A percentile compares a stretch with the other conserved stretches of the same genome.
Conservation (phyloP, 208 protist genomes). For the Wallacemonas sp. region DNA sequence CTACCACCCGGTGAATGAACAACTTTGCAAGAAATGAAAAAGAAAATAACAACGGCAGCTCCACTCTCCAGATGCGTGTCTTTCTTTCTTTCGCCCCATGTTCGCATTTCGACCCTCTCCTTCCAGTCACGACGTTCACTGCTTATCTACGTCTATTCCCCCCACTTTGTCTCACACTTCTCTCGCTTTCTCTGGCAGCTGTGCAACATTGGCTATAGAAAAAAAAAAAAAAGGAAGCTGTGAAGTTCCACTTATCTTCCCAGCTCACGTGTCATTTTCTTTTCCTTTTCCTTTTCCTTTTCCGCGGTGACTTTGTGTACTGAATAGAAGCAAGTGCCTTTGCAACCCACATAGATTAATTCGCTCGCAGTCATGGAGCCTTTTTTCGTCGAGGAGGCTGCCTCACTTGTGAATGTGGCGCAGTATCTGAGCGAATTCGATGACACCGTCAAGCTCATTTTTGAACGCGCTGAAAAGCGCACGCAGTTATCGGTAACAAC, state of each 20-base stretch:
- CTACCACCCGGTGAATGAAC: too few relatives aligned
- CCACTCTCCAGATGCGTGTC: not conserved
- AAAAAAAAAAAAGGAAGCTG: too few relatives aligned
- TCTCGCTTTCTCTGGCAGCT: too few relatives aligned
- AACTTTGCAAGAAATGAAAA: too few relatives aligned
- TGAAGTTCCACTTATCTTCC: too few relatives aligned
- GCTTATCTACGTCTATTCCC: not conserved
- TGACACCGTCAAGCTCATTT: slow-evolving; percentile 39
- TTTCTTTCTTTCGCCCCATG: not conserved
- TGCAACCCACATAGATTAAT: not conserved
- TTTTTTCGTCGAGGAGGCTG: slow-evolving; percentile 28
- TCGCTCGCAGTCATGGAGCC: not conserved
- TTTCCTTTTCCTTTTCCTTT: not conserved
- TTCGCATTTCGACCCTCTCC: not conserved
- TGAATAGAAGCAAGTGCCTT: not conserved
- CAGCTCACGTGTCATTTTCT: too few relatives aligned
- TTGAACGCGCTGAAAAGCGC: slow-evolving; percentile 15
- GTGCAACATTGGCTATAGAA: too few relatives aligned
- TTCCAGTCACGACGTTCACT: too few relatives aligned
- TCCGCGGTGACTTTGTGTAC: not conserved
- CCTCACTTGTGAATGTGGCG: slow-evolving; percentile 20
- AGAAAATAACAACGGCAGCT: too few relatives aligned
- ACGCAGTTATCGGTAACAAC: slow-evolving; percentile 34
- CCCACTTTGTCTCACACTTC: not conserved
- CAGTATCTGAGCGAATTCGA: slow-evolving; percentile 43